phyloP scores from a whole-genome alignment of 2,329 filamentous ascomycete species.

The Hypoxylon sp. region DNA sequence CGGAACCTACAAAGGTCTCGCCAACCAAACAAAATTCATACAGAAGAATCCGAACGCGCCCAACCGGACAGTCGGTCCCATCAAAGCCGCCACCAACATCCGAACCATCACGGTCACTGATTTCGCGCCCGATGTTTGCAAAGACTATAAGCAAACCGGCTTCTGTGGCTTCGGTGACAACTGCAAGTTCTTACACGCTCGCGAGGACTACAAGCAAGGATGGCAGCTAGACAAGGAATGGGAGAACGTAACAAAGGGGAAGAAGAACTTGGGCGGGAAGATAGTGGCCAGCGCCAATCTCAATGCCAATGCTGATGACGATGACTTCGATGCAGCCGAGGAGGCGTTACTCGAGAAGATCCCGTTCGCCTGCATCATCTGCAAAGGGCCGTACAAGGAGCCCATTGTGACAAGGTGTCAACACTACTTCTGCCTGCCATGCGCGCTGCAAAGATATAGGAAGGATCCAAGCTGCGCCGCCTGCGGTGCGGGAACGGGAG shows the following conservation, averaged over 20 bases:
- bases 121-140: slow-evolving; percentile 93
- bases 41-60: slow-evolving; percentile 84
- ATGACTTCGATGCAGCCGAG: slow-evolving; percentile 70
- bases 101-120: slow-evolving; percentile 92
- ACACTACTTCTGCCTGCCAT: slow-evolving; percentile 95
- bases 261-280: slow-evolving; percentile 73
- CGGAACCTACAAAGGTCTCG: slow-evolving; percentile 83
- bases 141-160: slow-evolving; percentile 89
- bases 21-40: slow-evolving; percentile 81
- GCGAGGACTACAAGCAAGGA: slow-evolving; percentile 87
- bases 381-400: slow-evolving; percentile 81
- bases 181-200: slow-evolving; percentile 85
- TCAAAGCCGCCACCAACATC: slow-evolving; percentile 91
- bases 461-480: slow-evolving; percentile 90
- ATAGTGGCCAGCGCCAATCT: slow-evolving; percentile 72
- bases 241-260: slow-evolving; percentile 85
- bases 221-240: slow-evolving; percentile 97
- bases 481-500: slow-evolving; percentile 87
- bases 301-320: slow-evolving; percentile 54
- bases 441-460: slow-evolving; percentile 87
- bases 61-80: slow-evolving; percentile 80
- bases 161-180: slow-evolving; percentile 80
- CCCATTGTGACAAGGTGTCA: slow-evolving; percentile 92
- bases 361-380: slow-evolving; percentile 91
- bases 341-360: slow-evolving; percentile 84